phyloP scores from a whole-genome alignment of 768 basidiomycete species.

The Boletus barrowsii region DNA sequence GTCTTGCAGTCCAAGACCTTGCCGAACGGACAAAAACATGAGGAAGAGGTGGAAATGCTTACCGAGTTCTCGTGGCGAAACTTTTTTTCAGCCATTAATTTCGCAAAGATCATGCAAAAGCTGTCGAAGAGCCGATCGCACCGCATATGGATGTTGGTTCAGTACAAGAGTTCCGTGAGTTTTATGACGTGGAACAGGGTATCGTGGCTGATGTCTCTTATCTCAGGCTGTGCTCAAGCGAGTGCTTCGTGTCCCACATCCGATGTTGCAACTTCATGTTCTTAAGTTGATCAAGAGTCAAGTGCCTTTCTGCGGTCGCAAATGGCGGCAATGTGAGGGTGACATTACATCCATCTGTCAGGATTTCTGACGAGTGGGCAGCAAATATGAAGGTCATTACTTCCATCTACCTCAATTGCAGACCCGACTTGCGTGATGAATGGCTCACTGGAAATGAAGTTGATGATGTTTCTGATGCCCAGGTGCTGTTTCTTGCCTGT shows the following conservation, averaged over 20 bases:
- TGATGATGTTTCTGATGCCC: slow-evolving; percentile 88
- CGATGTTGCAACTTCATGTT: slow-evolving; percentile 89
- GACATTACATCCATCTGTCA: neutral
- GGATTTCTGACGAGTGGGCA: slow-evolving; percentile 33
- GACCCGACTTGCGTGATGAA: slow-evolving; percentile 95
- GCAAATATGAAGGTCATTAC: slow-evolving; percentile 99
- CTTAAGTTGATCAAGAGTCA: slow-evolving; percentile 98
- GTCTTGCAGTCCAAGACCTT: slow-evolving; percentile 53
- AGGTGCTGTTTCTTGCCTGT: slow-evolving; percentile 45
- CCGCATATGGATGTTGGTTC: slow-evolving; percentile 92
- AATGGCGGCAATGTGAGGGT: slow-evolving; percentile 91
- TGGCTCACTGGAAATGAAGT: slow-evolving; percentile 94
- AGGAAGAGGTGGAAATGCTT: slow-evolving; percentile 89
- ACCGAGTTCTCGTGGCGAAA: slow-evolving; percentile 97
- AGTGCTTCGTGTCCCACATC: slow-evolving; percentile 90
- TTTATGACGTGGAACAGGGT: neutral
- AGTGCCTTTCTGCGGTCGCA: slow-evolving; percentile 95
- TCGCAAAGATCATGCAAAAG: slow-evolving; percentile 97
- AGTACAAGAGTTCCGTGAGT: slow-evolving; percentile 95
- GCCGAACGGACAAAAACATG: slow-evolving; percentile 70
- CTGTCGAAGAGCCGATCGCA: slow-evolving; percentile 92
- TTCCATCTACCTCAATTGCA: slow-evolving; percentile 94
- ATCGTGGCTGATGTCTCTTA: slow-evolving; percentile 16
- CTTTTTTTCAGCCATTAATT: slow-evolving; percentile 96
- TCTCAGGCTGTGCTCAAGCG: slow-evolving; percentile 90